These are phyloP conservation scores for Phytophthora idaei DNA, from an alignment of 352 stramenopile genomes.

Conservation along the genomic window DNA sequence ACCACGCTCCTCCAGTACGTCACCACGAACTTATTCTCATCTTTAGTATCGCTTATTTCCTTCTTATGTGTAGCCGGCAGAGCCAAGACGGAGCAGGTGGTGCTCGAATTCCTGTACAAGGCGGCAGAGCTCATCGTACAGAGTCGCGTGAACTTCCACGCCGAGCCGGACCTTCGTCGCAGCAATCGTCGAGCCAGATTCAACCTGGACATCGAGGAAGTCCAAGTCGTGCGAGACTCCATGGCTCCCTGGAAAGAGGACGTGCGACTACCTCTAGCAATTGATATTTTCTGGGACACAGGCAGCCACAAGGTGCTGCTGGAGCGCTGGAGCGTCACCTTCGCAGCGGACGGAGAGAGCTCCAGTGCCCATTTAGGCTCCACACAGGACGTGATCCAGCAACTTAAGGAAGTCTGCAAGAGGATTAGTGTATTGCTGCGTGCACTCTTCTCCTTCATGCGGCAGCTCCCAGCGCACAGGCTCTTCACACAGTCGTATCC, in stretches of 20 bases:
- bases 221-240: conserved; percentile 63
- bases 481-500: conserved; percentile 72
- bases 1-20: conserved; percentile 17
- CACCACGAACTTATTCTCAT: conserved; percentile 4
- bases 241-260: conserved; percentile 77
- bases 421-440: conserved; percentile 77
- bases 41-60: background rate
- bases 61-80: conserved; percentile 47
- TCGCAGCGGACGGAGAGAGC: conserved; percentile 32
- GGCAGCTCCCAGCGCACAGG: conserved; percentile 72
- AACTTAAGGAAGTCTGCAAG: conserved; percentile 84
- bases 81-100: conserved; percentile 83
- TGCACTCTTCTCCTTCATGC: conserved; percentile 78
- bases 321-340: conserved; percentile 76
- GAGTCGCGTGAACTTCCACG: conserved; percentile 74
- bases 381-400: conserved; percentile 74
- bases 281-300: conserved; percentile 73
- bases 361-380: conserved; percentile 25
- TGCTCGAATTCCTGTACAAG: conserved; percentile 88
- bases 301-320: conserved; percentile 62
- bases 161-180: conserved; percentile 48
- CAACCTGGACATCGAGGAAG: conserved; percentile 87
- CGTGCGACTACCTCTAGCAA: conserved; percentile 64
- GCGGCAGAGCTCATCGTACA: conserved; percentile 82
- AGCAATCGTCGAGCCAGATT: conserved; percentile 71